phyloP scores from a whole-genome alignment of 2,329 filamentous ascomycete species.

The Parascedosporium putredinis region DNA sequence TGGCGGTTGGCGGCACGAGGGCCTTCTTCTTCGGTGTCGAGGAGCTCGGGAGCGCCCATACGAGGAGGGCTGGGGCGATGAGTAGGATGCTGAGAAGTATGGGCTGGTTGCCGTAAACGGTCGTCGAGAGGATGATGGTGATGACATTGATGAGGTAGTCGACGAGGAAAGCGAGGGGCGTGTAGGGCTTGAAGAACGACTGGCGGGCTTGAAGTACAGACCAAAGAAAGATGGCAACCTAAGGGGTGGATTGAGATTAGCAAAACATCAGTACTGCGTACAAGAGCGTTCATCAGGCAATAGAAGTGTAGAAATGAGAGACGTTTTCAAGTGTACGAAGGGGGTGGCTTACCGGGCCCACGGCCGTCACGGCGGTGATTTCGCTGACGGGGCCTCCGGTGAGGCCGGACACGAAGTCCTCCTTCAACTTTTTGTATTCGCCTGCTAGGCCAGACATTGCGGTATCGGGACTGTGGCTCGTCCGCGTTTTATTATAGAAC shows the following conservation, averaged over 20 bases:
- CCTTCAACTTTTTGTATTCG: conserved; percentile 79
- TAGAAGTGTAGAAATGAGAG: not conserved
- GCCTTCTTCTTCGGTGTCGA: conserved; percentile 33
- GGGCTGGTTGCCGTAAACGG: conserved; percentile 68
- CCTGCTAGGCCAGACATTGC: conserved; percentile 33
- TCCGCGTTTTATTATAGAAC: too few species aligned
- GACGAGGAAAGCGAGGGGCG: conserved; percentile 53
- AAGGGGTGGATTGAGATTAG: conserved; percentile 13
- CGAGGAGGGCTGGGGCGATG: conserved; percentile 52
- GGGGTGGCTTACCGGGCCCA: conserved; percentile 60
- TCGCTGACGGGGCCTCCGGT: conserved; percentile 74
- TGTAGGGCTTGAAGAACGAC: conserved; percentile 72
- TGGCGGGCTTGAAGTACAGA: conserved; percentile 76
- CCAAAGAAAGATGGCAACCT: conserved; percentile 81
- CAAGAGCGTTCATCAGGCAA: not conserved
- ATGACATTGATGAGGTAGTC: conserved; percentile 85
- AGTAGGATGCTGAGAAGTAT: conserved; percentile 66
- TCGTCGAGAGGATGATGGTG: conserved; percentile 73
- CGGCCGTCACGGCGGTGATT: conserved; percentile 75
- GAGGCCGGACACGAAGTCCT: conserved; percentile 89
- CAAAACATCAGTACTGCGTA: too few species aligned
- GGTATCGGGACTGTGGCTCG: conserved; percentile 9
- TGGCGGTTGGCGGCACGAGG: conserved; percentile 33
- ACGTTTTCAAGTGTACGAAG: conserved; percentile 4
- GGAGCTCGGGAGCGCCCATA: conserved; percentile 41